A percentile compares a stretch with the other conserved stretches of the same genome.
phyloP scores from a whole-genome alignment of 2,329 filamentous ascomycete species.

The Venturia aucupariae region DNA sequence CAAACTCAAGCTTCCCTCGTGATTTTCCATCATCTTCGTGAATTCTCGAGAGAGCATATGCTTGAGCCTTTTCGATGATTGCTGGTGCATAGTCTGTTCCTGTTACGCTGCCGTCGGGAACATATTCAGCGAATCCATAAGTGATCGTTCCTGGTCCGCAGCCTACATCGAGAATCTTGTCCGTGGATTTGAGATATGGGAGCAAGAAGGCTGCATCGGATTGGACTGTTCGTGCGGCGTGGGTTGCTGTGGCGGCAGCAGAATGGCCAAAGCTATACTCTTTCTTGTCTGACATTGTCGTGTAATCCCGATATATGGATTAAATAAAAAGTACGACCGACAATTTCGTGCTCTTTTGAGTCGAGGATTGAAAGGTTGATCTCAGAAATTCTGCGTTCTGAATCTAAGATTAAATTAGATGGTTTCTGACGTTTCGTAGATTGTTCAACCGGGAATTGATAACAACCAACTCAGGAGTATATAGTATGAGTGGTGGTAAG shows the following conservation, averaged over 20 bases:
- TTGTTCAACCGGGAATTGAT: no score
- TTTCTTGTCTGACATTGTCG: slow-evolving; percentile 1
- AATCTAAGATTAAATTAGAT: no score
- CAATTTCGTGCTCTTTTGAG: background rate
- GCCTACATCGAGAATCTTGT: slow-evolving; percentile 37
- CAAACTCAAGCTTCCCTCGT: slow-evolving; percentile 31
- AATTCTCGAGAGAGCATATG: slow-evolving; percentile 9
- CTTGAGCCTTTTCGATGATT: slow-evolving; percentile 33
- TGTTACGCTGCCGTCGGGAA: slow-evolving; percentile 36
- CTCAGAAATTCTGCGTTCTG: no score
- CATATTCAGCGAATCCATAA: slow-evolving; percentile 32
- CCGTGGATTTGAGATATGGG: slow-evolving; percentile 9
- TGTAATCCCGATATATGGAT: background rate
- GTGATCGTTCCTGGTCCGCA: slow-evolving; percentile 42
- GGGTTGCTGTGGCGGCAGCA: background rate
- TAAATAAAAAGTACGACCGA: background rate
- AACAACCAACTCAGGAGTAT: no score
- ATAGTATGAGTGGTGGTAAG: no score
- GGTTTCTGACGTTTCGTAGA: no score
- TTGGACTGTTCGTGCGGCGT: slow-evolving; percentile 8
- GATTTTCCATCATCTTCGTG: slow-evolving; percentile 11
- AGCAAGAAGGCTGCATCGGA: slow-evolving; percentile 11
- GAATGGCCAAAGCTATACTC: slow-evolving; percentile 10
- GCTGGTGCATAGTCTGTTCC: slow-evolving; percentile 37
- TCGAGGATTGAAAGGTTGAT: no score